phyloP scores from a whole-genome alignment of 306 rosid species.

The Sicyos edulis region DNA sequence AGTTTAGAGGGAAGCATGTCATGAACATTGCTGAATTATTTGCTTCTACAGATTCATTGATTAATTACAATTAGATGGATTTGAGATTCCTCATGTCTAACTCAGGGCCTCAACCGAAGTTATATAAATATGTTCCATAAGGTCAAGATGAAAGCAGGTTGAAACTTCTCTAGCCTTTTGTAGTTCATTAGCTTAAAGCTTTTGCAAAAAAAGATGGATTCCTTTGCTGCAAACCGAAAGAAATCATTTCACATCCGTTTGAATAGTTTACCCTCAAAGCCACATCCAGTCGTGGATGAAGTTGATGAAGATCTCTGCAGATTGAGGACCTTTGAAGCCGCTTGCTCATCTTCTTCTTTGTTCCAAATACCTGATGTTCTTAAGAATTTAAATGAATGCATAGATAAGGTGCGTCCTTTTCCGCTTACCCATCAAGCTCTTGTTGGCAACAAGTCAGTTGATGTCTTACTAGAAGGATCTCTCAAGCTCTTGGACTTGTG shows the following conservation, averaged over 20 bases:
- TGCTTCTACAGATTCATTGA: too few relatives aligned
- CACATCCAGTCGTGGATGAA: slow-evolving; percentile 22
- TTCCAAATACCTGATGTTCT: slow-evolving; percentile 23
- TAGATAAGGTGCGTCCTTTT: slow-evolving; percentile 24
- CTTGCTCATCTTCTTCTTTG: slow-evolving; percentile 21
- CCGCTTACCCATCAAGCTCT: slow-evolving; percentile 23
- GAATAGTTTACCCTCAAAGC: slow-evolving; percentile 28
- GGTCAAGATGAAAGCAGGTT: neutral
- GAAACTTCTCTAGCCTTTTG: neutral
- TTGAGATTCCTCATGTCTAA: slow-evolving; percentile 21
- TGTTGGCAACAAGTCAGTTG: slow-evolving; percentile 8
- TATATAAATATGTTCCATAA: neutral
- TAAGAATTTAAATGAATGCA: slow-evolving; percentile 24
- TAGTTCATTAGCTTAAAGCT: neutral
- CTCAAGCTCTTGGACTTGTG: slow-evolving; percentile 26
- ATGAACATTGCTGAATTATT: too few relatives aligned
- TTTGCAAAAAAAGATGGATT: slow-evolving; percentile 18
- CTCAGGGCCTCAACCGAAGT: neutral
- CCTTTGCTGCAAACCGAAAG: slow-evolving; percentile 2
- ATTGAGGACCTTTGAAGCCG: slow-evolving; percentile 11
- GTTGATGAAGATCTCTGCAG: slow-evolving; percentile 28
- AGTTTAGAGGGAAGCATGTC: too few relatives aligned
- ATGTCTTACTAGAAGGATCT: slow-evolving; percentile 24
- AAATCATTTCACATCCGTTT: slow-evolving; percentile 20
- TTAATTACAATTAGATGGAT: too few relatives aligned